Evolutionary conservation across 2,329 filamentous ascomycete species (phyloP), one percentile per base, ranked within the genome.

Genomic region (Knoxdaviesia proteae): DNA sequence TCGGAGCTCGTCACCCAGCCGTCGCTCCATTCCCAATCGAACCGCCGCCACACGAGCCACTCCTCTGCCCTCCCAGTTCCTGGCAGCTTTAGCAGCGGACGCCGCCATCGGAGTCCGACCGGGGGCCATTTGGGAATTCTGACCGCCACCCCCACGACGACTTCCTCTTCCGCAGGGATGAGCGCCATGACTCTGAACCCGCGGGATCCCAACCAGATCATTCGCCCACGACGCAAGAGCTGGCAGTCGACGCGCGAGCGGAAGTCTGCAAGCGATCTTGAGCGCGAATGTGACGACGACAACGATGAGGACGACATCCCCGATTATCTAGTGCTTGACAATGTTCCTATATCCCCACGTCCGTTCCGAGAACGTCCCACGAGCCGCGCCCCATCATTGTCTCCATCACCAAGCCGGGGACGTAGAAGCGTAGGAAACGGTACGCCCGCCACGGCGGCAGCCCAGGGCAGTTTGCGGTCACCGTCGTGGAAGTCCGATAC

Each of bases 271-370:
- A 61, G 76, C 46, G 74, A 87, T 51, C 63, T 84, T 42, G 83
- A 90, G 54, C 71, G 73, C 43, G 82, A 88, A 53, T 87, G 71
- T 47, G 76, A 84, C 50, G 74, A 79, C 41, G 80, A 87, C 49
- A 79, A 86, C 43, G 77, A 74, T 42, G 78, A 77, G 43, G 80
- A 86, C 52, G 74, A 83, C 45, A 77, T 90, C 32, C 83, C 83
- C 0, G 81, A 87, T 31, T 81, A 83, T 43, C 70, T 82, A 30
- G 69, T 86, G 42, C 69, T 90, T 39, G 81, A 84, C 59, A 90
- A 90, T 49, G 77, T 90, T 2, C 83, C 83, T 5, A 74, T 90
- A 39, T 87, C 82, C 0, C 83, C 83, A n/a, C 67, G 75, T 2
- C 74, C 74, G 2, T 62, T 63, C 1, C 61, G 62, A 30, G 71